Conservation (phyloP, 495 filamentous ascomycete genomes). For the Xylaria acuta region DNA sequence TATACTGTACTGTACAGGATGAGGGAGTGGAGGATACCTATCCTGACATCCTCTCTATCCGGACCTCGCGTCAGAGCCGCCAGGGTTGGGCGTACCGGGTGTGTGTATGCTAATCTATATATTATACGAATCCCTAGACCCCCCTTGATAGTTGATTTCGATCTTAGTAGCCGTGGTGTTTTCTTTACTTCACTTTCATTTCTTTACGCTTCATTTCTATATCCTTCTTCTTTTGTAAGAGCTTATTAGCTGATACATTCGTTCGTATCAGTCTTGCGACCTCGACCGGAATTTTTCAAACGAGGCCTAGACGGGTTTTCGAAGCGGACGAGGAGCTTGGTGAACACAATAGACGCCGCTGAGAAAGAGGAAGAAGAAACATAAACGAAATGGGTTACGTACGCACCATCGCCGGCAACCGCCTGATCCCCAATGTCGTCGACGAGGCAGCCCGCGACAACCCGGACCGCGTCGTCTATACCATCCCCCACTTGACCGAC, state of each 20-base stretch:
- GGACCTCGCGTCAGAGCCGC: constrained; percentile 20
- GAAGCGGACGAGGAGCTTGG: not conserved
- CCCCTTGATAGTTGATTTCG: constrained; percentile 7
- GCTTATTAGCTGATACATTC: constrained; percentile 16
- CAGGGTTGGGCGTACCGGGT: not conserved
- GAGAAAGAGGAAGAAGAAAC: not conserved
- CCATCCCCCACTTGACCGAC: constrained; percentile 43
- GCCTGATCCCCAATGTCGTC: constrained; percentile 41
- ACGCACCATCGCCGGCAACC: constrained; percentile 24
- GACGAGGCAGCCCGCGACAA: constrained; percentile 47
- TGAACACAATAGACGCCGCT: not conserved
- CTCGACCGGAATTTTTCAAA: not conserved
- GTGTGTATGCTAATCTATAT: not conserved
- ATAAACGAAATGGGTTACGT: constrained; percentile 19
- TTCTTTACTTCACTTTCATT: constrained; percentile 20
- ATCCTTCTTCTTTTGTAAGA: constrained; percentile 15
- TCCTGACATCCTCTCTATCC: constrained; percentile 3
- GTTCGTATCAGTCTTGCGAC: constrained; percentile 13
- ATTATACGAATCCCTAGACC: constrained; percentile 17
- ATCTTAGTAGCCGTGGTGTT: constrained; percentile 14
- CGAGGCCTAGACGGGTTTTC: not conserved
- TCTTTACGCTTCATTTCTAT: constrained; percentile 24
- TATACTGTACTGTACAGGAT: constrained; percentile 12
- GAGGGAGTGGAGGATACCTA: constrained; percentile 11
- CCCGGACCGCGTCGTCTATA: constrained; percentile 42